Evolutionary conservation across 192 early-diverging fungal genomes (phyloP), one percentile per base, ranked within the genome.

Genomic region (Haplosporangium gracile): DNA sequence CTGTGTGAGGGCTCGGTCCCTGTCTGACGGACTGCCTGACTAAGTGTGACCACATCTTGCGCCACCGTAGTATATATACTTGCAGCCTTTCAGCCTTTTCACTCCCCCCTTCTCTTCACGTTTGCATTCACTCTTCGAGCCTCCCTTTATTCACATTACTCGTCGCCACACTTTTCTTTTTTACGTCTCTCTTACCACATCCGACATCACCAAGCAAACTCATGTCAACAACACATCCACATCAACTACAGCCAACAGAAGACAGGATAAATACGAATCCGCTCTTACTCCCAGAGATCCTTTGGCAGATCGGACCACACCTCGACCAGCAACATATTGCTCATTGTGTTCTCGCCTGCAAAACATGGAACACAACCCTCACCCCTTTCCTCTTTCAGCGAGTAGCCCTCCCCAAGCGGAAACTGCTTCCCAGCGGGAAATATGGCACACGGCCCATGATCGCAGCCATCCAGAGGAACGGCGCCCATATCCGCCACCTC

Each of bases 351-450:
- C 70, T 76, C 18, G 78, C 74, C 63, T 86, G 84, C 47, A 76
- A 34, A 32, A 78, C 68, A 10, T 86, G 84, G 79, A 57, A 86
- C 22, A 38, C 34, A 32, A 76, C 65, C 29, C 70, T 85, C 3
- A 85, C 74, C 7, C 83, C 83, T 5, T 74, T 72, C 43, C 75
- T 81, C 53, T 86, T 80, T n/a, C 84, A 80, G 32, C 57, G 79
- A 4, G 72, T 86, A 9, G 47, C 47, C n/a, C 72, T 86, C 5
- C 75, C 74, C 38, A 72, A 39, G 24, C 74, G 68, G 53, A 75
- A 42, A 4, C 34, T 43, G n/a, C 70, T 60, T 11, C 29, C 45
- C 16, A 32, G 16, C 13, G 72, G 55, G 72, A 86, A 86, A 22
- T 36, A 39, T 11, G 69, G 75, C 1, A 47, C 69, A 15, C 78